Conservation (phyloP, 2,329 filamentous ascomycete genomes). For the Talaromyces sp. region DNA sequence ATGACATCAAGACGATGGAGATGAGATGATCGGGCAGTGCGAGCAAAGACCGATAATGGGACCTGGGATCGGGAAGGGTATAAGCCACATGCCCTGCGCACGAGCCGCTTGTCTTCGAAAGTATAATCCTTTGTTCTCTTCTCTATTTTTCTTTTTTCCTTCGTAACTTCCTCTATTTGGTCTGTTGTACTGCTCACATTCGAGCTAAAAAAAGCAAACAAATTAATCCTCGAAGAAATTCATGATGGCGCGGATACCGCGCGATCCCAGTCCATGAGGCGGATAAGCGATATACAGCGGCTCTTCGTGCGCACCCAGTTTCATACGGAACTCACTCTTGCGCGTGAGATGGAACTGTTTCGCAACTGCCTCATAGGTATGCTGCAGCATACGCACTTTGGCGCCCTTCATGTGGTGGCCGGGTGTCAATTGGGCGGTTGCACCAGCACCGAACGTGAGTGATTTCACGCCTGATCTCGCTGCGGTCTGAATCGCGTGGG, state of each 20-base stretch:
- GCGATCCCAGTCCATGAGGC: slow-evolving; percentile 75
- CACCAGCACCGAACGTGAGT: slow-evolving; percentile 86
- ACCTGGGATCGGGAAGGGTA: neutral
- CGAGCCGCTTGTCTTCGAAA: neutral
- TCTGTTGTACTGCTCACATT: neutral
- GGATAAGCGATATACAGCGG: slow-evolving; percentile 89
- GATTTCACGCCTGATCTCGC: slow-evolving; percentile 58
- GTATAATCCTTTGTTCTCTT: neutral
- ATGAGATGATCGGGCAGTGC: neutral
- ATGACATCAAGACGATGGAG: neutral
- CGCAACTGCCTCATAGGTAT: slow-evolving; percentile 76
- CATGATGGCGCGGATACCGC: slow-evolving; percentile 79
- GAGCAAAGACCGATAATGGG: neutral
- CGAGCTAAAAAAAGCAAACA: neutral
- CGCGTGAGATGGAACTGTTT: slow-evolving; percentile 77
- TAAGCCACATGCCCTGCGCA: neutral
- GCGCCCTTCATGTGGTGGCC: slow-evolving; percentile 79
- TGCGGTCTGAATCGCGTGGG: slow-evolving; percentile 63
- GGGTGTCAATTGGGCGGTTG: slow-evolving; percentile 67
- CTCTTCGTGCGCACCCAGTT: slow-evolving; percentile 81
- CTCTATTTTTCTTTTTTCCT: neutral
- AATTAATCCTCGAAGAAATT: slow-evolving; percentile 73
- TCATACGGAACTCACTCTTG: slow-evolving; percentile 86
- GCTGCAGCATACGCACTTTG: slow-evolving; percentile 74
- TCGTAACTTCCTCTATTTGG: neutral